Evolutionary conservation across 768 basidiomycete species (phyloP), one percentile per base, ranked within the genome.

Genomic region (Ramaria sp.): DNA sequence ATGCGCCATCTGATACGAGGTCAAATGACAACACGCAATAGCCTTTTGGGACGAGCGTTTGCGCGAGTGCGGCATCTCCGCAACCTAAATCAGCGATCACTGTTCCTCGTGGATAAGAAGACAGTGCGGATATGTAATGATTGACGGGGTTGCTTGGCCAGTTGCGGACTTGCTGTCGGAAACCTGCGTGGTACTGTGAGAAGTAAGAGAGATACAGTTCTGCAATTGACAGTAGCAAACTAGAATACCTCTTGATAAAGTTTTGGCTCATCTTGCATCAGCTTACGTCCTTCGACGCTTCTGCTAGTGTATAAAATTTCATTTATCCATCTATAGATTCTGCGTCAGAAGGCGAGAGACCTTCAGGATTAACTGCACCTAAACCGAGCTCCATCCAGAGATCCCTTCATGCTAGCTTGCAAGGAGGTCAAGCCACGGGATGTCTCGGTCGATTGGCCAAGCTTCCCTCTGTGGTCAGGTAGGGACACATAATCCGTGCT

Each of bases 131-230:
- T 51, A 86, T 78, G 66, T 93, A 92, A 64, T 87, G 77, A 28
- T 85, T 73, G n/a, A 95, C 83, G 0, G 96, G 95, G 63, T 96
- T 95, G 7, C 82, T 82, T 1, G 95, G 95, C 96, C 96, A 98
- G 2, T 83, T 81, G 50, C 84, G 78, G 1, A 95, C 91, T 71
- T 97, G 92, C 55, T 81, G 80, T 22, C 93, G 82, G 70, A 98
- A 97, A 3, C 94, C 93, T 41, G 71, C 70, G 67, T 98, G 96
- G 65, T 98, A 98, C 94, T 98, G 65, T 42, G 57, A 7, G 44
- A 5, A 28, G 8, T 9, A 32, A 27, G n/a, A 12, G 20, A 22
- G 18, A 54, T 55, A n/a, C 18, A 22, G 13, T 47, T 32, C 25
- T 37, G 24, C 16, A n/a, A 8, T 39, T 6, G 43, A 53, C 27